Base-by-base conservation (phyloP, 371 early-diverging fungal species). In the Circinella umbellata region DNA sequence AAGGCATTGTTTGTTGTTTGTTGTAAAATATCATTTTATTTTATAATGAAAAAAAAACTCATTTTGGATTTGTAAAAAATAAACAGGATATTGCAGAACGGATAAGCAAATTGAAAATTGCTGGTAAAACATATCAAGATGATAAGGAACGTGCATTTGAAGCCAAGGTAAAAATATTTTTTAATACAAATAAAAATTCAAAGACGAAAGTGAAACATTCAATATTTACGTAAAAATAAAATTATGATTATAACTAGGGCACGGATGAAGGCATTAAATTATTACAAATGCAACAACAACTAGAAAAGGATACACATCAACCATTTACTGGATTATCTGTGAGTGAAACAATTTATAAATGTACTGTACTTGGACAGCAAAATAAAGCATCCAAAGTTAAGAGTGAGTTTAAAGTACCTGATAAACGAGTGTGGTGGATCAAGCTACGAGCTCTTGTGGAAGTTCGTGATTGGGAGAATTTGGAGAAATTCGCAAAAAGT, bases 321-420 rank as follows among this genome's bases (percentile, higher is more conserved):
- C 63, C 77, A 13, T 94, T 95, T 59, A 71, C 88, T 1, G 95
- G 95, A 1, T 74, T 93, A 48, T 89, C 93, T 4, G 79, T 96
- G 9, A 94, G 89, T 79, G 94, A 96, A 63, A 98, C 98, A 0
- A 87, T 98, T 8, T 90, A 90, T 55, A 92, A 92, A 72, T 90
- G 92, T 61, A 86, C 98, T 4, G 76, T 85, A 4, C 73, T 91
- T 46, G 95, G 94, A 4, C 90, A 95, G 38, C 86, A 84, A 39
- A 78, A 77, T 20, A 84, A 90, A 48, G 98, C 96, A 1, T 71
- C 81, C 38, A 96, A 95, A 74, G 71, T 96, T 4, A 90, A 89
- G 55, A 81, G 81, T 0, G 98, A 97, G 10, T 94, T 96, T 70
- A 92, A 92, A 69, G 88, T 97, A n/a, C 91, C 96, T 0, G 97